A percentile compares a stretch with the other conserved stretches of the same genome.
phyloP scores from a whole-genome alignment of 305 asterid species.

The Ajuga reptans region DNA sequence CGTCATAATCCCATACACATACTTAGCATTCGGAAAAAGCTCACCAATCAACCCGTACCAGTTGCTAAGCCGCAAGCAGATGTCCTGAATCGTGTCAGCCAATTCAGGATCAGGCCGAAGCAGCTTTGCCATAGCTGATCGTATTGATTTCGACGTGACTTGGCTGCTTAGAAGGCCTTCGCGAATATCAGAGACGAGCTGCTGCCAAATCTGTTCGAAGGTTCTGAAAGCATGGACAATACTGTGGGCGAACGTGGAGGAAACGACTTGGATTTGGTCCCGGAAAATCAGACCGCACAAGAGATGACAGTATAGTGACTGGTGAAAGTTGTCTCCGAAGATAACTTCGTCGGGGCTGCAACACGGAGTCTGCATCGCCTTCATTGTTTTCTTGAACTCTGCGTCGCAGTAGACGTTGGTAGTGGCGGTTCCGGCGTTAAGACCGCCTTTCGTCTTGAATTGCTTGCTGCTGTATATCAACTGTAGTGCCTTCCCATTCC shows the following conservation, averaged over 20 bases:
- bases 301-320: constrained; percentile 70
- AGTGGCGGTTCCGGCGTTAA: constrained; percentile 74
- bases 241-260: constrained; percentile 76
- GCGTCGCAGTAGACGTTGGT: constrained; percentile 55
- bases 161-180: constrained; percentile 36
- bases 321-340: constrained; percentile 61
- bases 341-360: constrained; percentile 87
- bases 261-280: constrained; percentile 51
- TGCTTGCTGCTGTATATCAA: constrained; percentile 75
- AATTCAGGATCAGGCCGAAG: constrained; percentile 47
- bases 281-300: constrained; percentile 53
- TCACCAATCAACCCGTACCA: constrained; percentile 65
- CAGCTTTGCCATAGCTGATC: constrained; percentile 45
- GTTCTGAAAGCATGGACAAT: constrained; percentile 66
- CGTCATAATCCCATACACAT: constrained; percentile 76
- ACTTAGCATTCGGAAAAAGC: constrained; percentile 57
- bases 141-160: constrained; percentile 41
- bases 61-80: constrained; percentile 40
- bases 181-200: constrained; percentile 47
- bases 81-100: constrained; percentile 35
- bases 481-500: constrained; percentile 65
- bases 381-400: constrained; percentile 58
- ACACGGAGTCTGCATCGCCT: constrained; percentile 59
- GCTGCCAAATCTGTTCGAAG: constrained; percentile 60
- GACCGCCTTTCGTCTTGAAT: constrained; percentile 69